phyloP scores from a whole-genome alignment of 2,329 filamentous ascomycete species.

The Microdochium paspali region DNA sequence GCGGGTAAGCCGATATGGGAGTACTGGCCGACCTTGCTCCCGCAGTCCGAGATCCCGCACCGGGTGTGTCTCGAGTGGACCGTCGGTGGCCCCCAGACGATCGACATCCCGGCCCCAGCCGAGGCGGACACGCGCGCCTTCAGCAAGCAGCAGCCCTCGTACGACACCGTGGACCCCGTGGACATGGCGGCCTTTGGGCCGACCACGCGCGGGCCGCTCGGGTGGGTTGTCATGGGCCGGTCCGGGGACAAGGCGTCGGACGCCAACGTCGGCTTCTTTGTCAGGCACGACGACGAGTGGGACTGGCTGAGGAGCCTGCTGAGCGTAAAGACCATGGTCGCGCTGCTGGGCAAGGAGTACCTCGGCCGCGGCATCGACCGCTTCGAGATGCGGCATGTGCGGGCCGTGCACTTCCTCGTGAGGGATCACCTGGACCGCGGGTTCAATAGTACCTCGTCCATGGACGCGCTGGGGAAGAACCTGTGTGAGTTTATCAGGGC shows the following conservation, averaged over 20 bases:
- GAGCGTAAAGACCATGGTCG: constrained; percentile 11
- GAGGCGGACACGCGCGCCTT: not conserved
- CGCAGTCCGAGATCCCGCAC: not conserved
- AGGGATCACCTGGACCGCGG: constrained; percentile 12
- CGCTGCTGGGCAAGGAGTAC: constrained; percentile 13
- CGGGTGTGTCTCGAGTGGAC: not conserved
- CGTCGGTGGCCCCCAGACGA: not conserved
- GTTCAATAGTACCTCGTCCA: constrained; percentile 2
- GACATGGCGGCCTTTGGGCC: constrained; percentile 7
- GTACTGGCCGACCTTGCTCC: not conserved
- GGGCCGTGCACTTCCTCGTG: constrained; percentile 15
- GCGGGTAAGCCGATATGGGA: not conserved
- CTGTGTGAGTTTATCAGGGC: constrained; percentile 17
- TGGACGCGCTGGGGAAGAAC: constrained; percentile 16
- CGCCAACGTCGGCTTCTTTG: constrained; percentile 28
- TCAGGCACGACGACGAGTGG: constrained; percentile 26
- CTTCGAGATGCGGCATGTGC: constrained; percentile 11
- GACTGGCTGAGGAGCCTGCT: constrained; percentile 22
- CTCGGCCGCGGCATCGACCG: constrained; percentile 16
- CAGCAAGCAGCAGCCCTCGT: constrained; percentile 1
- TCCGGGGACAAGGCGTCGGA: constrained; percentile 26
- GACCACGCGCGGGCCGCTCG: constrained; percentile 7
- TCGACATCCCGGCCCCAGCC: not conserved
- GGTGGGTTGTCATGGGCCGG: constrained; percentile 3
- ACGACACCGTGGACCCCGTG: constrained; percentile 4